Evolutionary conservation across 1,284 basidiomycete species (phyloP).

Genomic region (Sutorius eximius): DNA sequence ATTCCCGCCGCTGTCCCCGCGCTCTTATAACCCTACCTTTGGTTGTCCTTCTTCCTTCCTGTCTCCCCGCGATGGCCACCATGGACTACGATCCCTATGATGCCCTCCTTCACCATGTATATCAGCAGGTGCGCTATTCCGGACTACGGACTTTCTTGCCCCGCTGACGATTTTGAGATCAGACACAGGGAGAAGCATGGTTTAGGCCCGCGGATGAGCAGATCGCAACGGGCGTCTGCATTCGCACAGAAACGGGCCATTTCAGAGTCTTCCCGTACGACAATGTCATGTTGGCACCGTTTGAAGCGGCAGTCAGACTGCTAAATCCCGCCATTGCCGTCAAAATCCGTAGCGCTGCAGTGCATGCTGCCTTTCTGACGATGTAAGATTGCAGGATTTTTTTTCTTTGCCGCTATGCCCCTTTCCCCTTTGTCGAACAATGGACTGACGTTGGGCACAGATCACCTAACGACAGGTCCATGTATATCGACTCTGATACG

Average conservation of each 20-base stretch:
- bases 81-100: conserved; percentile 41
- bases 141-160: neutral
- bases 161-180: conserved; percentile 18
- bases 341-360: conserved; percentile 77
- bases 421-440: neutral
- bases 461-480: conserved; percentile 24
- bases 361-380: conserved; percentile 69
- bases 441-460: neutral
- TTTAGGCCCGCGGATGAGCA: conserved; percentile 51
- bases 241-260: conserved; percentile 60
- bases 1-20: neutral
- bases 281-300: conserved; percentile 61
- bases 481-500: conserved; percentile 69
- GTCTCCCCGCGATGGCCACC: conserved; percentile 13
- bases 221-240: conserved; percentile 58
- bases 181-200: conserved; percentile 59
- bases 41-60: neutral
- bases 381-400: conserved; percentile 17
- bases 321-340: conserved; percentile 82
- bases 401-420: neutral
- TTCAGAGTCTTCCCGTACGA: conserved; percentile 76
- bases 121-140: conserved; percentile 29
- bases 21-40: conserved; percentile 17
- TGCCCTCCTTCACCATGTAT: conserved; percentile 38
- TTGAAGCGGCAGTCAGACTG: conserved; percentile 66